A percentile compares a stretch with the other conserved stretches of the same genome.
These are phyloP conservation scores for Colletotrichum musae DNA, from an alignment of 2,329 filamentous ascomycete genomes.

Conservation along the genomic window DNA sequence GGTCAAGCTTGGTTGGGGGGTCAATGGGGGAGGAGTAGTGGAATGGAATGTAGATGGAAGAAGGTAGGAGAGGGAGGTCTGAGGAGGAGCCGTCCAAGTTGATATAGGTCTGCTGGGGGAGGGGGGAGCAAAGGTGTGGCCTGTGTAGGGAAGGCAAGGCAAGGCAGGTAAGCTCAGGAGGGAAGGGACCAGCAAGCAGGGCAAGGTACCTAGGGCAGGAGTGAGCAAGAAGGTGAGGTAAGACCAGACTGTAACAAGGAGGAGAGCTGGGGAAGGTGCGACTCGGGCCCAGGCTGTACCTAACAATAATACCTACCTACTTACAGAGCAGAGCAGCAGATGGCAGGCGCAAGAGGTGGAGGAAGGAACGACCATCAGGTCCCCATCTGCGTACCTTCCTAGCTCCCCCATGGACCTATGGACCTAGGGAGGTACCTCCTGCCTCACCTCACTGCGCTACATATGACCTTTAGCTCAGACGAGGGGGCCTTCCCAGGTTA, in stretches of 20 bases:
- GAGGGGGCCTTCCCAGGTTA: constrained; percentile 14
- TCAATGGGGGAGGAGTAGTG: constrained; percentile 6
- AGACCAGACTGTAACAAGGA: background rate
- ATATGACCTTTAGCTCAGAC: background rate
- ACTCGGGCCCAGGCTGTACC: background rate
- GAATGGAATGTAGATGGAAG: constrained; percentile 23
- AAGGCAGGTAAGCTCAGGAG: constrained; percentile 10
- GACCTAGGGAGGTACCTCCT: too few species aligned
- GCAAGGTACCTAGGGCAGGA: background rate
- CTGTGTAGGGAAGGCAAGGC: constrained; percentile 27
- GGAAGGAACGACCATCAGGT: constrained; percentile 15
- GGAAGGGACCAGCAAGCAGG: constrained; percentile 13
- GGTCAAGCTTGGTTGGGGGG: constrained; percentile 26
- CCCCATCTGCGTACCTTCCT: constrained; percentile 23
- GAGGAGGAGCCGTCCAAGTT: constrained; percentile 33
- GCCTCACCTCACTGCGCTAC: too few species aligned
- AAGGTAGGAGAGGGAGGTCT: constrained; percentile 2
- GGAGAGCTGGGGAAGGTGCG: constrained; percentile 17
- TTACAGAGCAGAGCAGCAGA: background rate
- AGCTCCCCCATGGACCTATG: background rate
- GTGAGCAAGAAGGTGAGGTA: background rate
- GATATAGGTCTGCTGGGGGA: constrained; percentile 36
- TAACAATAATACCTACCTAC: background rate
- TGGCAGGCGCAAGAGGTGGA: background rate
- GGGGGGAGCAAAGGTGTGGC: constrained; percentile 32